Conservation (phyloP, 2,329 filamentous ascomycete species). For the Fusarium metavorans region DNA sequence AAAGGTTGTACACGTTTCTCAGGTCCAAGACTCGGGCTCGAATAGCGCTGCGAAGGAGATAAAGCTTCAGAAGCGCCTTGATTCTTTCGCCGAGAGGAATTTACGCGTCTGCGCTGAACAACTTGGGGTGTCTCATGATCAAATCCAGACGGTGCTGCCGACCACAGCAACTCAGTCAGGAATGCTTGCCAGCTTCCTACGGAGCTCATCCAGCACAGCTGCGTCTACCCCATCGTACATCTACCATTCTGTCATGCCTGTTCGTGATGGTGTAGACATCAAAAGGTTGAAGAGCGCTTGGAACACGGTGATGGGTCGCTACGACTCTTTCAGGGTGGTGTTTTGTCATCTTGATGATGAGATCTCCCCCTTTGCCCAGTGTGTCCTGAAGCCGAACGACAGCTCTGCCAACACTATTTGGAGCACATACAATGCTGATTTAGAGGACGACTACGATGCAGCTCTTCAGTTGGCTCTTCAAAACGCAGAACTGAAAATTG, state of each 20-base stretch:
- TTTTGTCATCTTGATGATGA: constrained; percentile 7
- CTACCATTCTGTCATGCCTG: constrained; percentile 6
- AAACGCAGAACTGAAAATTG: constrained; percentile 1
- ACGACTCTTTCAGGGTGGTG: constrained; percentile 6
- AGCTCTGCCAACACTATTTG: neutral
- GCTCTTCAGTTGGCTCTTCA: neutral
- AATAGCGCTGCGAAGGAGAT: neutral
- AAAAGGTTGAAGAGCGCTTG: neutral
- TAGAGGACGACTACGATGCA: neutral
- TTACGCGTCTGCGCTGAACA: neutral
- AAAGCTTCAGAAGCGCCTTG: neutral
- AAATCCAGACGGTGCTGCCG: neutral
- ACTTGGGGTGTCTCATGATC: neutral
- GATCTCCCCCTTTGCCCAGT: constrained; percentile 5
- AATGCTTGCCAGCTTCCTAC: constrained; percentile 9
- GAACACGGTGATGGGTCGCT: neutral
- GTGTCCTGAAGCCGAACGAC: neutral
- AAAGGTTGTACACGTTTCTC: neutral
- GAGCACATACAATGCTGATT: neutral
- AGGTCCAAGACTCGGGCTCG: neutral
- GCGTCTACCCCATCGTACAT: neutral
- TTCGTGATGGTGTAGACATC: neutral
- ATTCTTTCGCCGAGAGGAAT: constrained; percentile 1
- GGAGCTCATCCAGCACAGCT: neutral
- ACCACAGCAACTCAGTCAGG: constrained; percentile 12